Percentiles rank a stretch among this genome's conserved stretches.
Evolutionary conservation across 768 basidiomycete species (phyloP).

Genomic region (Lentinula sp.): DNA sequence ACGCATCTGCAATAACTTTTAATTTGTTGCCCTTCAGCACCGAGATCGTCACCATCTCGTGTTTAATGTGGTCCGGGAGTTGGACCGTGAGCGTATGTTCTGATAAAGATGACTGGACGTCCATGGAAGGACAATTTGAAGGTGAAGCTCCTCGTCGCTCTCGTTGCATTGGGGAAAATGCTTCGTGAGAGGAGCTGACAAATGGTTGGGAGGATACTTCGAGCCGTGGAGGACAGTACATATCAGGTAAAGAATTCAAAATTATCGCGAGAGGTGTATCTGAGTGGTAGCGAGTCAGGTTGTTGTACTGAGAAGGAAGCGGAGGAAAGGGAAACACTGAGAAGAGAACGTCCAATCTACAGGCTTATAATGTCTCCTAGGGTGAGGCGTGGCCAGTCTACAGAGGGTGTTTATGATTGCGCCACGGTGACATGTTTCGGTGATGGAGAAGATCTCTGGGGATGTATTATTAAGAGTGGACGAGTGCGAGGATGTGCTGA

Average conservation of each 20-base stretch:
- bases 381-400: not conserved
- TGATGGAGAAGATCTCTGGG: not conserved
- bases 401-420: not conserved
- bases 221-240: not conserved
- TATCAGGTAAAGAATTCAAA: not conserved
- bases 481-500: not conserved
- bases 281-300: no score
- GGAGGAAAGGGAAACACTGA: not conserved
- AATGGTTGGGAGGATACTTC: not conserved
- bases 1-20: conserved; percentile 54
- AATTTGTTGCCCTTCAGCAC: conserved; percentile 55
- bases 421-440: not conserved
- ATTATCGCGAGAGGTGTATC: no score
- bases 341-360: not conserved
- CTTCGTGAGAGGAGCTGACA: not conserved
- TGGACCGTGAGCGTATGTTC: conserved; percentile 41
- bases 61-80: conserved; percentile 36
- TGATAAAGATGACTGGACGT: conserved; percentile 30
- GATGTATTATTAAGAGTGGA: not conserved
- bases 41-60: conserved; percentile 61
- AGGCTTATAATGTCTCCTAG: not conserved
- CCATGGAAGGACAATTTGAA: conserved; percentile 35
- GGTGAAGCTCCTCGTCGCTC: conserved; percentile 20
- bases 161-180: conserved; percentile 5
- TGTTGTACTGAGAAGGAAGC: not conserved